phyloP scores from a whole-genome alignment of 768 basidiomycete species.

The Pluteus cervinus region DNA sequence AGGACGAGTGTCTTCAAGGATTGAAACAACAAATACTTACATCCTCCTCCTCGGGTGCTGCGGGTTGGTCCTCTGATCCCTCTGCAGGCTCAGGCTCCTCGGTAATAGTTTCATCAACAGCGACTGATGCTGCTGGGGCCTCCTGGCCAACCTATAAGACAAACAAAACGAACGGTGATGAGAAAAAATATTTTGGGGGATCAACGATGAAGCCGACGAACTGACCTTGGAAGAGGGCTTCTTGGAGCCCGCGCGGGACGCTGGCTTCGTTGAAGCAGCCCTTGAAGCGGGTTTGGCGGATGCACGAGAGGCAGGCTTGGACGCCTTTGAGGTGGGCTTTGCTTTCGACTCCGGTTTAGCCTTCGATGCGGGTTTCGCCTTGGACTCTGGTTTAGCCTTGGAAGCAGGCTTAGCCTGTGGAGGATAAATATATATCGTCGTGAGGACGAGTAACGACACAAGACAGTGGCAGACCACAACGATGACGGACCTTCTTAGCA shows the following conservation, averaged over 20 bases:
- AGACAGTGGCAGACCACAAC: constrained; percentile 4
- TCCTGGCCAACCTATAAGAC: constrained; percentile 27
- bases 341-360: no score
- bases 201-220: constrained; percentile 5
- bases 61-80: constrained; percentile 25
- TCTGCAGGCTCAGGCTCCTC: constrained; percentile 47
- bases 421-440: constrained; percentile 10
- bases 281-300: constrained; percentile 37
- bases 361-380: constrained; percentile 38
- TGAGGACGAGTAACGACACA: no score
- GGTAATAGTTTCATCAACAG: constrained; percentile 41
- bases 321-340: constrained; percentile 21
- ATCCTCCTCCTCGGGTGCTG: constrained; percentile 10
- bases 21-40: no score
- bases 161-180: constrained; percentile 8
- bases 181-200: constrained; percentile 4
- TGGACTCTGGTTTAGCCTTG: constrained; percentile 29
- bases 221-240: constrained; percentile 61
- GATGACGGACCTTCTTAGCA: constrained; percentile 52
- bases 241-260: constrained; percentile 38
- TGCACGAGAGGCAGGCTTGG: constrained; percentile 37
- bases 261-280: constrained; percentile 30
- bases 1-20: no score
- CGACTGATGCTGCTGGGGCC: constrained; percentile 28
- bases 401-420: constrained; percentile 30